A percentile compares a stretch with the other conserved stretches of the same genome.
Evolutionary conservation across 257 asterid genomes (phyloP).

Genomic region (Solanum neorickii): DNA sequence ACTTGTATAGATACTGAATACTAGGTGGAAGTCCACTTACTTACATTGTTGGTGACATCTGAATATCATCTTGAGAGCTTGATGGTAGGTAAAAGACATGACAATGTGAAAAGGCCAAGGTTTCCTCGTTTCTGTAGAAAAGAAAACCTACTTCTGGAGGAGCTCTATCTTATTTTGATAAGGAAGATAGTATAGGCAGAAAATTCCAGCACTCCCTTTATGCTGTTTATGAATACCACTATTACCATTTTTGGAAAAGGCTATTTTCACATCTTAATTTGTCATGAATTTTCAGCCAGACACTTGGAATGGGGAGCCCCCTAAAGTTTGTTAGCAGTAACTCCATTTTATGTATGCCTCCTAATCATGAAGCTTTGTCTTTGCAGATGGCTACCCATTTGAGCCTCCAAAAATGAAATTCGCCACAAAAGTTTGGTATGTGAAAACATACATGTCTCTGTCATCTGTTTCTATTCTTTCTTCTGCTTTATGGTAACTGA

Average conservation of each 20-base stretch:
- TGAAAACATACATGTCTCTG: neutral
- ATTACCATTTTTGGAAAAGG: neutral
- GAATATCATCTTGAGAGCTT: neutral
- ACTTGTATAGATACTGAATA: neutral
- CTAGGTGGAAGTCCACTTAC: neutral
- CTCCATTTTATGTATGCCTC: neutral
- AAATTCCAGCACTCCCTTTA: neutral
- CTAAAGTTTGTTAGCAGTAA: neutral
- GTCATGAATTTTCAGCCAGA: neutral
- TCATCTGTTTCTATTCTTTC: neutral
- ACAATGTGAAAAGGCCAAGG: neutral
- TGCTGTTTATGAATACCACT: neutral
- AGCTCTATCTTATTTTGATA: neutral
- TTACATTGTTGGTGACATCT: neutral
- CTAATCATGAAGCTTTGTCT: neutral
- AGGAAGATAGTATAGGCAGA: neutral
- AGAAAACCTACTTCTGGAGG: neutral
- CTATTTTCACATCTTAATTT: neutral
- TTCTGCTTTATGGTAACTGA: neutral
- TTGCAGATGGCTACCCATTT: slow-evolving; percentile 93
- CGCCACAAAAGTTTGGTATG: slow-evolving; percentile 95
- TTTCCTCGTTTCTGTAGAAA: neutral
- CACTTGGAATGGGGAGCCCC: neutral
- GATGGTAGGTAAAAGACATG: neutral
- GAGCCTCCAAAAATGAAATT: slow-evolving; percentile 95